phyloP scores from a whole-genome alignment of 495 filamentous ascomycete species.

The Elasticomyces elasticus region DNA sequence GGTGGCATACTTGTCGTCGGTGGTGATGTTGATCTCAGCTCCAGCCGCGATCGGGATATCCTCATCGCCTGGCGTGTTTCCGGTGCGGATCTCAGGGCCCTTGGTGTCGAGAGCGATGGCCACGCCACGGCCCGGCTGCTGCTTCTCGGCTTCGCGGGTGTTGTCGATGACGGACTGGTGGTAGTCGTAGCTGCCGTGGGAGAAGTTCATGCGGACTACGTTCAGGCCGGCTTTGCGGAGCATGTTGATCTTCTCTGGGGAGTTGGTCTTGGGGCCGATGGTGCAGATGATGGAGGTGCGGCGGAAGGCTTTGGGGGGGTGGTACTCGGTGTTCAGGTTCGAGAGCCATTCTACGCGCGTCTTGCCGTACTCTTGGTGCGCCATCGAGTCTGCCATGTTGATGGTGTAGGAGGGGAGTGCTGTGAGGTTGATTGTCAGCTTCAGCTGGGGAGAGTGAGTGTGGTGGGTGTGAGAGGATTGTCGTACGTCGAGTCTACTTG shows the following conservation, averaged over 20 bases:
- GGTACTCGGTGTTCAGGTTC: constrained; percentile 66
- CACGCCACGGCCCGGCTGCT: constrained; percentile 68
- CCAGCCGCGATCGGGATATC: constrained; percentile 83
- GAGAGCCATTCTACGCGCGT: constrained; percentile 90
- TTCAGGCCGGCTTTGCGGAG: constrained; percentile 85
- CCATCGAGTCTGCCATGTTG: constrained; percentile 57
- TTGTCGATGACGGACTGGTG: constrained; percentile 96
- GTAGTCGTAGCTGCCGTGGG: constrained; percentile 93
- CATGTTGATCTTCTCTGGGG: constrained; percentile 86
- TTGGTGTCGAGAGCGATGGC: constrained; percentile 99
- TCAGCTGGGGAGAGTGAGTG: background rate
- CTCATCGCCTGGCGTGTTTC: constrained; percentile 73
- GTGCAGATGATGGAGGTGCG: constrained; percentile 98
- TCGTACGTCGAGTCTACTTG: background rate
- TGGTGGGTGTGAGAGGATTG: background rate
- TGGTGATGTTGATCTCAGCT: constrained; percentile 83
- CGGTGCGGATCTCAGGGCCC: constrained; percentile 96
- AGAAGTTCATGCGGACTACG: constrained; percentile 99
- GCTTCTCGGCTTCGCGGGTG: constrained; percentile 70
- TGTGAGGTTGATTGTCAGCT: background rate
- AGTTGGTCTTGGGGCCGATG: constrained; percentile 98
- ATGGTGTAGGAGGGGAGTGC: background rate
- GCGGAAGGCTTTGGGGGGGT: constrained; percentile 75
- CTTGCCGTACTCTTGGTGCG: constrained; percentile 64
- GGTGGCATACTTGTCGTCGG: constrained; percentile 87